Base-by-base conservation (phyloP, 306 rosid species). In the Cucurbita pepo region DNA sequence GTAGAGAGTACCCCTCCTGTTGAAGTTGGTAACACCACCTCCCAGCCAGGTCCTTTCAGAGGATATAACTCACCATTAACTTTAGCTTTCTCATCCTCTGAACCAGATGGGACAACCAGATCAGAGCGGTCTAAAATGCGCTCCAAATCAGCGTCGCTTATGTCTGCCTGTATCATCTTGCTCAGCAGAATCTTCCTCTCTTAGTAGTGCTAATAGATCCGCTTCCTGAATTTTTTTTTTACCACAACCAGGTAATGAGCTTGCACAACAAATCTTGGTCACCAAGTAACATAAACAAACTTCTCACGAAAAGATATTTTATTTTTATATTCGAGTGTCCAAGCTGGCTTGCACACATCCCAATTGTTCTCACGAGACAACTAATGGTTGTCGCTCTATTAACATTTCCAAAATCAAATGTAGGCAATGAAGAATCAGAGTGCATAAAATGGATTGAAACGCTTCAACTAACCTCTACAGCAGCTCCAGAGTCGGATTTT, bases 31-130 rank as follows among this genome's bases (percentile, higher is more conserved):
- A 88, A 71, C 79, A 95, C 99, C 78, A 95, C 97, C 79, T 95
- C 96, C 99, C 99, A 95, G 50, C 99, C 99, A 62, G 96, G 97
- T n/a, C 99, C 99, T 75, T 84, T 85, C 11, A 82, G 83, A 9
- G 97, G 86, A 75, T 77, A 69, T 5, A 64, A 36, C 13, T 37
- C 60, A 4, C 7, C 79, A n/a, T 82, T 69, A 63, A 70, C 55
- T 40, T 81, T 52, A 0, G 36, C 19, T n/a, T 75, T 53, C n/a
- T 76, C 81, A 0, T 21, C 48, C 3, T 51, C 21, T 43, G 60
- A 44, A 4, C 59, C 6, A 15, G 81, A 14, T 19, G 58, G 44
- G 64, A 16, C 22, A 58, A 81, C 3, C 53, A 95, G 90, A 84
- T 95, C 99, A 21, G 92, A 85, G 66, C 97, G 97, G 69, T 95